Conservation (phyloP, 768 basidiomycete genomes). For the Termitomyces sp. region DNA sequence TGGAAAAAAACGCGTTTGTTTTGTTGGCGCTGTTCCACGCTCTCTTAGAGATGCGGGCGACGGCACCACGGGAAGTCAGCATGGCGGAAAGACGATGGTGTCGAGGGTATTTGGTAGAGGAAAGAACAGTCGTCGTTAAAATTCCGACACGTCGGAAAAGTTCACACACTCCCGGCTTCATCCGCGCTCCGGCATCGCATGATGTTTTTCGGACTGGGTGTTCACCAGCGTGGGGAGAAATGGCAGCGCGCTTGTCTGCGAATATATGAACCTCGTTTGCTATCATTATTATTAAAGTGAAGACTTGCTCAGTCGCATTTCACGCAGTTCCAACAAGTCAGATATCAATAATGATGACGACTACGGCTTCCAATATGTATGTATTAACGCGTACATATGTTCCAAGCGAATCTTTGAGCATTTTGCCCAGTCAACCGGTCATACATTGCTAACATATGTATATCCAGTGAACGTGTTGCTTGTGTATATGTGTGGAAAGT, state of each 20-base stretch:
- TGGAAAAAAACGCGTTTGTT: slow-evolving; percentile 78
- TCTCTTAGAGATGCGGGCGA: slow-evolving; percentile 84
- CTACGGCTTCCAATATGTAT: neutral
- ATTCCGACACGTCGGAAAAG: slow-evolving; percentile 39
- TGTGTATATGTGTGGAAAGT: neutral
- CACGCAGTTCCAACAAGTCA: neutral
- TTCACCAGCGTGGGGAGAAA: neutral
- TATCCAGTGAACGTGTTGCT: neutral
- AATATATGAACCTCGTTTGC: neutral
- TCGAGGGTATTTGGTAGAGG: slow-evolving; percentile 21
- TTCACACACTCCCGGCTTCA: slow-evolving; percentile 47
- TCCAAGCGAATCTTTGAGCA: neutral
- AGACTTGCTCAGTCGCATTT: neutral
- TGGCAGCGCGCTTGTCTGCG: neutral
- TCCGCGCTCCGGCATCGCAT: slow-evolving; percentile 21
- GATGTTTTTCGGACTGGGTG: no score
- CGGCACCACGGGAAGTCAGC: slow-evolving; percentile 83
- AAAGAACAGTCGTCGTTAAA: slow-evolving; percentile 22
- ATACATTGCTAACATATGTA: neutral
- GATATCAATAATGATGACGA: neutral
- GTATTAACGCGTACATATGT: neutral
- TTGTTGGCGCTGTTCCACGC: slow-evolving; percentile 71
- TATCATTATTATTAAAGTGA: neutral
- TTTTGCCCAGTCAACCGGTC: neutral
- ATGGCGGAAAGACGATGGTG: slow-evolving; percentile 43